These are phyloP conservation scores for Themeda triandra DNA, from an alignment of 176 grass and related monocot species.

Conservation along the genomic window DNA sequence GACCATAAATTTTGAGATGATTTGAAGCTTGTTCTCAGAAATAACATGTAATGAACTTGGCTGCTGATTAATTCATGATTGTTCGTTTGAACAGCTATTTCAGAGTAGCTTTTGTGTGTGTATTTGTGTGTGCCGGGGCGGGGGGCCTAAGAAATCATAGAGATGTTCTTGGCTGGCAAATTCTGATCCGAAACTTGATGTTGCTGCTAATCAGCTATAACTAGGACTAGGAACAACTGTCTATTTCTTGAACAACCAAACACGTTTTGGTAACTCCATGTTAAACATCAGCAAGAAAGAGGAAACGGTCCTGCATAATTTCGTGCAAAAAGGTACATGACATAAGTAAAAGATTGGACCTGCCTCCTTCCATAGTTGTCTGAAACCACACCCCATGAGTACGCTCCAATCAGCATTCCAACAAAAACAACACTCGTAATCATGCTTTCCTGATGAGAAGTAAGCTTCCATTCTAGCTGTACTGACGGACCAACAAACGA, in stretches of 20 bases:
- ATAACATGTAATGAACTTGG: background rate
- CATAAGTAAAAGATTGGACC: constrained; percentile 61
- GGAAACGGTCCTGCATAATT: background rate
- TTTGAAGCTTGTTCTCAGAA: background rate
- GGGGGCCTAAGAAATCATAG: background rate
- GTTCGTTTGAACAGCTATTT: background rate
- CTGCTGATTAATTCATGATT: background rate
- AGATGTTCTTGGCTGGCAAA: background rate
- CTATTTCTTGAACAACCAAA: background rate
- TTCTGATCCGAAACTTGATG: background rate
- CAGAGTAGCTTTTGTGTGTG: background rate
- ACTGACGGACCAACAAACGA: constrained; percentile 92
- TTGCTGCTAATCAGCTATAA: background rate
- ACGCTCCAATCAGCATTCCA: constrained; percentile 88
- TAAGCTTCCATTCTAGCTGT: constrained; percentile 83
- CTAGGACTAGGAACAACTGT: background rate
- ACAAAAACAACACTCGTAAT: constrained; percentile 92
- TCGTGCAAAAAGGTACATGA: background rate
- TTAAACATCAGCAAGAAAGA: background rate
- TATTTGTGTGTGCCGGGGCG: no score
- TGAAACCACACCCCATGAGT: constrained; percentile 84
- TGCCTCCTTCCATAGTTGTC: constrained; percentile 97
- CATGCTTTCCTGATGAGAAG: constrained; percentile 82
- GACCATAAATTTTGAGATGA: background rate
- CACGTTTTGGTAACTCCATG: background rate